A percentile compares a stretch with the other conserved stretches of the same genome.
Evolutionary conservation across 305 asterid species (phyloP).

Genomic region (Solanum hybrid): DNA sequence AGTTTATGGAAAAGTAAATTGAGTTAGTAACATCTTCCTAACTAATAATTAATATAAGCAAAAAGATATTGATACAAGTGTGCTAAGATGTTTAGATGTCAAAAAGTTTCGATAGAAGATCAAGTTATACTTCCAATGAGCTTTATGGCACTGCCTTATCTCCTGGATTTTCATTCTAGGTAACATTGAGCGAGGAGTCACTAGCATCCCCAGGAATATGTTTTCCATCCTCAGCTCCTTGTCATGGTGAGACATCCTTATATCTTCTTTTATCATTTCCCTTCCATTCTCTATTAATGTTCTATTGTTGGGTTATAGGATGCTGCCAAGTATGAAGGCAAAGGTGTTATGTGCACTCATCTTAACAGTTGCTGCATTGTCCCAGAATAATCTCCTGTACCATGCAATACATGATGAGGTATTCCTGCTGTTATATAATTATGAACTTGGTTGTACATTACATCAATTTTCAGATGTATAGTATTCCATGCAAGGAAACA

Average conservation of each 20-base stretch:
- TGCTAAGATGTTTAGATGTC: not conserved
- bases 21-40: not conserved
- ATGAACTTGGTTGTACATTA: not conserved
- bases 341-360: conserved; percentile 48
- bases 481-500: not conserved
- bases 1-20: not conserved
- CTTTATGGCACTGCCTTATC: conserved; percentile 16
- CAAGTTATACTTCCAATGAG: not conserved
- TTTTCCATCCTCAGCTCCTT: conserved; percentile 51
- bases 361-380: conserved; percentile 41
- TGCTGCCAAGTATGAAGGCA: conserved; percentile 42
- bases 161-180: conserved; percentile 36
- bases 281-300: conserved; percentile 10
- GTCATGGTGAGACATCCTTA: conserved; percentile 45
- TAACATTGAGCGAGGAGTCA: conserved; percentile 42
- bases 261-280: conserved; percentile 7
- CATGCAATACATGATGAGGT: conserved; percentile 40
- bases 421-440: conserved; percentile 10
- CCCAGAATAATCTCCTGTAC: conserved; percentile 43
- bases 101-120: not conserved
- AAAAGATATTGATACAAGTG: not conserved
- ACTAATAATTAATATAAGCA: not conserved
- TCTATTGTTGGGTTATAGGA: conserved; percentile 38
- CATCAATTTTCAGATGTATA: not conserved
- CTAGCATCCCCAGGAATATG: conserved; percentile 32